Conservation (phyloP, 192 early-diverging fungal species). For the Chytriomyces confervae region DNA sequence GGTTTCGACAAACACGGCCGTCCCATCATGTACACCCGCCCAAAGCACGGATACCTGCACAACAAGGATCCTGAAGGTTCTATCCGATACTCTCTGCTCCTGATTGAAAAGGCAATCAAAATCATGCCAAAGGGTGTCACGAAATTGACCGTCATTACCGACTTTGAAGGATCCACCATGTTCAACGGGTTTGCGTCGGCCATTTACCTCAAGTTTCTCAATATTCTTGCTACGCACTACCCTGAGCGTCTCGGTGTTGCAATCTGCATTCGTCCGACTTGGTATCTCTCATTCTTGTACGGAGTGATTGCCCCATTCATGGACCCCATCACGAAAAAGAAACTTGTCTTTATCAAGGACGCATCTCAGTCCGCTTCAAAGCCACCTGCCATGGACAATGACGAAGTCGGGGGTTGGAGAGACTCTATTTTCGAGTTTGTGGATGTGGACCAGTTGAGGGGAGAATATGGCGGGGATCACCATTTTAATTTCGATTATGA, state of each 20-base stretch:
- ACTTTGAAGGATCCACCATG: constrained; percentile 76
- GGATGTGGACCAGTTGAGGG: constrained; percentile 61
- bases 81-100: constrained; percentile 79
- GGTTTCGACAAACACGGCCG: constrained; percentile 24
- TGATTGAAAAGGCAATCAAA: constrained; percentile 74
- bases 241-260: constrained; percentile 37
- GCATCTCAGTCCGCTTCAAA: constrained; percentile 29
- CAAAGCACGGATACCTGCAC: constrained; percentile 35
- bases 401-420: constrained; percentile 45
- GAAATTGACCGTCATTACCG: constrained; percentile 78
- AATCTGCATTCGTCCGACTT: constrained; percentile 72
- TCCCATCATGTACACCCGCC: constrained; percentile 5
- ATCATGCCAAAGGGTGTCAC: constrained; percentile 78
- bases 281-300: constrained; percentile 83
- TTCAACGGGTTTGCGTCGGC: constrained; percentile 63
- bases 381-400: neutral
- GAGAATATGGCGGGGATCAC: constrained; percentile 73
- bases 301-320: constrained; percentile 80
- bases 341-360: constrained; percentile 79
- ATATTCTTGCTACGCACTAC: constrained; percentile 58
- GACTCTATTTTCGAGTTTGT: constrained; percentile 56
- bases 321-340: constrained; percentile 85
- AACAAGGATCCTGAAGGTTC: constrained; percentile 65
- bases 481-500: constrained; percentile 70
- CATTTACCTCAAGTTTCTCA: constrained; percentile 60